Conservation (phyloP, 345 rosid genomes). For the Triadica sebifera region DNA sequence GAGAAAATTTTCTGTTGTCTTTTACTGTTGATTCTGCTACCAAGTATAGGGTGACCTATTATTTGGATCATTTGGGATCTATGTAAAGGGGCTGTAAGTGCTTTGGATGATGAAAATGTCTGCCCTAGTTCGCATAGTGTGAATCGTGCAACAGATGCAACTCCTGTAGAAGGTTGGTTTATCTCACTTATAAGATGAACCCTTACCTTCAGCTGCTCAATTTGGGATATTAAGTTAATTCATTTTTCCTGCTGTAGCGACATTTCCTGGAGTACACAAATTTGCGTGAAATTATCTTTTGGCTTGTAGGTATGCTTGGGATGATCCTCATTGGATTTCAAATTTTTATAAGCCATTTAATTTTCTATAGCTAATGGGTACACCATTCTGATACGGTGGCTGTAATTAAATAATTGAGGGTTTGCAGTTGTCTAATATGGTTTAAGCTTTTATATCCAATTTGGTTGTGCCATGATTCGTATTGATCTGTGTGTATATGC, state of each 20-base stretch:
- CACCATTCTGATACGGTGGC: too few relatives aligned
- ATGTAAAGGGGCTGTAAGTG: conserved; percentile 58
- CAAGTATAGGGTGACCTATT: conserved; percentile 18
- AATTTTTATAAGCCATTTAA: too few relatives aligned
- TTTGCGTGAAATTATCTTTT: too few relatives aligned
- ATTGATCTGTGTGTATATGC: not conserved
- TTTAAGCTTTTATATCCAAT: not conserved
- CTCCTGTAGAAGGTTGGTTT: conserved; percentile 50
- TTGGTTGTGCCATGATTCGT: not conserved
- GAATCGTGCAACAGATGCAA: conserved; percentile 35
- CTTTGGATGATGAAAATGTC: conserved; percentile 50
- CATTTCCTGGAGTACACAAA: too few relatives aligned
- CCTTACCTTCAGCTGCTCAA: not conserved
- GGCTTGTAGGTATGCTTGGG: too few relatives aligned
- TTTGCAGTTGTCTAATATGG: not conserved
- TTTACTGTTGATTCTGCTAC: conserved; percentile 14
- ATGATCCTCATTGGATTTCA: too few relatives aligned
- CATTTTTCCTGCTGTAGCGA: not conserved
- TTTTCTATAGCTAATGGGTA: too few relatives aligned
- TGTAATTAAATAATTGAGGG: too few relatives aligned
- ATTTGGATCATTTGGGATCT: conserved; percentile 24
- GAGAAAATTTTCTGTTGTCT: conserved; percentile 34
- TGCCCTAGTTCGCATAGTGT: conserved; percentile 46
- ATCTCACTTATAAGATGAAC: not conserved
- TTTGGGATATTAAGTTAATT: not conserved